These are phyloP conservation scores for Carnegiea gigantea DNA, from an alignment of 179 eudicot genomes.

Conservation along the genomic window DNA sequence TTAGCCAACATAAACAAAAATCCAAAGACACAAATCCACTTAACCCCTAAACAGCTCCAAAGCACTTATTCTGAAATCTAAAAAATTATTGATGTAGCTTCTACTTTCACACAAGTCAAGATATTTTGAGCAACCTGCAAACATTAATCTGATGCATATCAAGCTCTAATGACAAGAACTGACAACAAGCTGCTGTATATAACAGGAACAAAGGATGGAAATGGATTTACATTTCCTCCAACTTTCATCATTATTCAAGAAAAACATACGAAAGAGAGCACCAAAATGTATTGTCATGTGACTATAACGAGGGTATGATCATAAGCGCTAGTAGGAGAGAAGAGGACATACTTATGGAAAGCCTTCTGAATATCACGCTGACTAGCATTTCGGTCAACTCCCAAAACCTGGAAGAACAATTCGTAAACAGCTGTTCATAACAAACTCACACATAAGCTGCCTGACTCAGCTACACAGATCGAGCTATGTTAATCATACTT, in stretches of 20 bases:
- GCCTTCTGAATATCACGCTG: slow-evolving; percentile 94
- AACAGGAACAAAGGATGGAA: no score
- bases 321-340: neutral
- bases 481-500: neutral
- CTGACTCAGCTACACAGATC: neutral
- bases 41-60: no score
- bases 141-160: neutral
- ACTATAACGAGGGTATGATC: neutral
- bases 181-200: no score
- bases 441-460: neutral
- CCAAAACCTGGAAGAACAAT: slow-evolving; percentile 61
- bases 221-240: neutral
- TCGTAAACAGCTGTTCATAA: neutral
- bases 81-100: neutral
- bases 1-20: neutral
- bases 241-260: neutral
- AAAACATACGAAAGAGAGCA: neutral
- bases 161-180: neutral
- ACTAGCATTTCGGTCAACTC: slow-evolving; percentile 79
- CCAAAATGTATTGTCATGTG: neutral
- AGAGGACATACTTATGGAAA: slow-evolving; percentile 75
- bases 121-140: neutral
- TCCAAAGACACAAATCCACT: no score
- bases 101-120: neutral
- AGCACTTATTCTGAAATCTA: neutral